A percentile compares a stretch with the other conserved stretches of the same genome.
phyloP scores from a whole-genome alignment of 2,329 filamentous ascomycete genomes.

The Colletotrichum plurivorum region DNA sequence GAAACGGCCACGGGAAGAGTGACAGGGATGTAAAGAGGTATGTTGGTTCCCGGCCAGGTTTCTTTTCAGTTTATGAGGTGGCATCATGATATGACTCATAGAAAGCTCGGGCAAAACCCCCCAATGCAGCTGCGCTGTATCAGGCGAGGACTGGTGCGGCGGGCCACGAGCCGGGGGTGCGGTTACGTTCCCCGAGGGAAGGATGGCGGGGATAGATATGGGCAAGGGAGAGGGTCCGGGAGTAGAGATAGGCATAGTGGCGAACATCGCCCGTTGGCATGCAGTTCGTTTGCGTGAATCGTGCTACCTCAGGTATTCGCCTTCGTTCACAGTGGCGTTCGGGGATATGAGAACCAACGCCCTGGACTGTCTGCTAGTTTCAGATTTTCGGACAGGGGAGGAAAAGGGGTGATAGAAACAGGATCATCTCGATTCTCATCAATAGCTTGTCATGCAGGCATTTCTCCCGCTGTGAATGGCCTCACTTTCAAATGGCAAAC shows the following conservation, averaged over 20 bases:
- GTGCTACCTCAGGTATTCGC: slow-evolving; percentile 33
- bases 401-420: neutral
- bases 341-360: neutral
- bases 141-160: neutral
- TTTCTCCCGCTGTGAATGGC: neutral
- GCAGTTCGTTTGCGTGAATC: neutral
- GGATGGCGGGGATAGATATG: neutral
- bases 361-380: neutral
- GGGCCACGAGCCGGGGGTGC: slow-evolving; percentile 15
- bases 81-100: neutral
- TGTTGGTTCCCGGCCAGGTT: too few species aligned
- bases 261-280: neutral
- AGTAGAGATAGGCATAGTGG: neutral
- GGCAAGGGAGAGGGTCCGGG: neutral
- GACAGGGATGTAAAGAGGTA: neutral
- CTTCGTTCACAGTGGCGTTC: slow-evolving; percentile 17
- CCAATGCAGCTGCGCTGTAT: too few species aligned
- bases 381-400: neutral
- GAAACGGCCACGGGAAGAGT: neutral
- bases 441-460: neutral
- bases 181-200: neutral
- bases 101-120: neutral
- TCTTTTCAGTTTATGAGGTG: neutral
- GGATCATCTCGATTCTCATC: neutral
- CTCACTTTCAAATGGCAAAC: neutral